Percentiles rank a stretch among this genome's conserved stretches.
phyloP scores from a whole-genome alignment of 2,329 filamentous ascomycete genomes.

The Macroventuria anomochaeta region DNA sequence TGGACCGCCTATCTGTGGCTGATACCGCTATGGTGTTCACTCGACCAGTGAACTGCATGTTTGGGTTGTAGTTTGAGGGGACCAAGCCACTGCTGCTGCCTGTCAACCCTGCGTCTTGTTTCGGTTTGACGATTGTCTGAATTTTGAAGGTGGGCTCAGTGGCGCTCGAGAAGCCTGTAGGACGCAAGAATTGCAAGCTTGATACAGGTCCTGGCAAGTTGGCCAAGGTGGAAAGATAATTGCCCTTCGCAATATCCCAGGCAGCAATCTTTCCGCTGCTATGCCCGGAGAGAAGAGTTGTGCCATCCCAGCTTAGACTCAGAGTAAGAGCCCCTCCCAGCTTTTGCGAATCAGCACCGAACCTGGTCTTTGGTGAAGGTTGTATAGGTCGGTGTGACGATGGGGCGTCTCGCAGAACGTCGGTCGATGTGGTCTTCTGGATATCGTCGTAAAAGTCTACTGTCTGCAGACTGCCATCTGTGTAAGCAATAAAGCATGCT shows the following conservation, averaged over 20 bases:
- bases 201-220: conserved; percentile 83
- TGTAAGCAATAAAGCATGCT: conserved; percentile 80
- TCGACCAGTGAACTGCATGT: conserved; percentile 63
- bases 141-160: conserved; percentile 56
- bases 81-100: conserved; percentile 45
- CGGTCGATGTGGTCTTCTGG: conserved; percentile 47
- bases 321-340: conserved; percentile 72
- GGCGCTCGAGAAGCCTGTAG: conserved; percentile 56
- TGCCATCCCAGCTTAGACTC: conserved; percentile 81
- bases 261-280: conserved; percentile 76
- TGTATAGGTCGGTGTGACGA: conserved; percentile 61
- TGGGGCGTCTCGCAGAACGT: conserved; percentile 59
- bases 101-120: conserved; percentile 61
- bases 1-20: conserved; percentile 31
- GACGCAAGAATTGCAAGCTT: conserved; percentile 76
- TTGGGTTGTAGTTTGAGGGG: conserved; percentile 68
- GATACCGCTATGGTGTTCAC: conserved; percentile 38
- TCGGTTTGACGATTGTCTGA: conserved; percentile 78
- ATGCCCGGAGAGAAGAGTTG: conserved; percentile 80
- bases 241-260: conserved; percentile 79
- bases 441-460: conserved; percentile 73
- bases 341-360: conserved; percentile 64
- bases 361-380: conserved; percentile 48
- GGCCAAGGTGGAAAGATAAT: conserved; percentile 69
- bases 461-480: conserved; percentile 80